Percentiles rank a stretch among this genome's conserved stretches.
Conservation (phyloP, 495 filamentous ascomycete species). For the Podospora sp. region DNA sequence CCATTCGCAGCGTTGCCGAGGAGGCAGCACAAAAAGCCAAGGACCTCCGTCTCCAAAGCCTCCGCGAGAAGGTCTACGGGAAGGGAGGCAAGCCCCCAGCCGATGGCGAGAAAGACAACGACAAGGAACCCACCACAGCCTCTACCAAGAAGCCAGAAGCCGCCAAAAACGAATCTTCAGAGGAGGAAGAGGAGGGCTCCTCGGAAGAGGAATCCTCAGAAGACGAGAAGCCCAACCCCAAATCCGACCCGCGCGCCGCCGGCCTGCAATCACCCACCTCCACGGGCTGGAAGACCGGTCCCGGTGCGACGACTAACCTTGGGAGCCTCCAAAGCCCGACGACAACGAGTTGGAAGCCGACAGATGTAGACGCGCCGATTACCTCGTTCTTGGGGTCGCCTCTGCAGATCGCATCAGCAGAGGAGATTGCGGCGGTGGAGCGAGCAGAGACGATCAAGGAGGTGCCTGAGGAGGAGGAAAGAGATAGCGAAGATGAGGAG, state of each 20-base stretch:
- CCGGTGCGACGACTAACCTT: constrained; percentile 22
- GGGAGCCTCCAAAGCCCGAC: constrained; percentile 47
- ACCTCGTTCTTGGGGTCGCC: constrained; percentile 36
- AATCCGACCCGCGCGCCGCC: background rate
- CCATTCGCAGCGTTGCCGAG: constrained; percentile 65
- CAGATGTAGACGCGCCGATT: constrained; percentile 39
- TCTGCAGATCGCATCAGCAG: constrained; percentile 33
- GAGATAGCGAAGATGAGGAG: constrained; percentile 30
- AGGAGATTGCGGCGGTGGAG: constrained; percentile 46
- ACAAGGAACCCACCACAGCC: background rate
- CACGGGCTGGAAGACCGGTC: constrained; percentile 35
- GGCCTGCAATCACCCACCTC: constrained; percentile 45
- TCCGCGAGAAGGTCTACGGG: constrained; percentile 42
- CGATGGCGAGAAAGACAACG: background rate
- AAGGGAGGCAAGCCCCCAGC: constrained; percentile 30
- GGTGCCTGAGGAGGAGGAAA: constrained; percentile 31
- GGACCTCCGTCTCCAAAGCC: constrained; percentile 47
- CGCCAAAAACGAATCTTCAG: constrained; percentile 8
- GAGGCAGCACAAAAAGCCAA: constrained; percentile 71
- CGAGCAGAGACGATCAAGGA: constrained; percentile 43
- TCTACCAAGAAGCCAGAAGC: constrained; percentile 4
- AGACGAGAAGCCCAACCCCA: background rate
- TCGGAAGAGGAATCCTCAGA: constrained; percentile 14
- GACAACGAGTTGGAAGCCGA: constrained; percentile 49
- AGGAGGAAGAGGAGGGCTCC: too few relatives aligned